These are phyloP conservation scores for Sambucus nigra DNA, from an alignment of 129 eudicot species.

Conservation along the genomic window DNA sequence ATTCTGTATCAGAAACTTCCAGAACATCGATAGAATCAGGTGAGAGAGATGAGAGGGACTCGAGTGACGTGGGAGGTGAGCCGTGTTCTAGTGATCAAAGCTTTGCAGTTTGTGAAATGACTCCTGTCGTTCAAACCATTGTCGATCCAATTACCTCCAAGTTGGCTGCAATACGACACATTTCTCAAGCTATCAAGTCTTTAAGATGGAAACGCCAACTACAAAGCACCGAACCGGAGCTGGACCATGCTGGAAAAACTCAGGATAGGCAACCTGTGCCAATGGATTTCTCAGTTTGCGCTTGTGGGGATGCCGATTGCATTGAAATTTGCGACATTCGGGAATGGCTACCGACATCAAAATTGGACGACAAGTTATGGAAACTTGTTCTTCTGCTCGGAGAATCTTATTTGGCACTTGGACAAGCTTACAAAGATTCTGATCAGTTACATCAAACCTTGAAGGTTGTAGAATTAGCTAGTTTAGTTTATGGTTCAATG, in stretches of 20 bases:
- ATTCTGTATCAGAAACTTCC: constrained; percentile 17
- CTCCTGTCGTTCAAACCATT: constrained; percentile 31
- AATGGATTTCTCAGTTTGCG: constrained; percentile 68
- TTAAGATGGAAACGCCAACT: constrained; percentile 74
- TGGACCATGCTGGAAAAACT: constrained; percentile 16
- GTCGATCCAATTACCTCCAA: constrained; percentile 61
- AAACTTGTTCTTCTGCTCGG: constrained; percentile 93
- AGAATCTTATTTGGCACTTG: constrained; percentile 92
- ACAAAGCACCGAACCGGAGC: constrained; percentile 33
- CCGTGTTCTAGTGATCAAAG: constrained; percentile 24
- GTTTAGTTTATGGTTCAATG: constrained; percentile 91
- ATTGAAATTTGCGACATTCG: constrained; percentile 91
- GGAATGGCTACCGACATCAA: constrained; percentile 91
- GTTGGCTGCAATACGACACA: constrained; percentile 88
- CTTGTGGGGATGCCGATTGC: constrained; percentile 91
- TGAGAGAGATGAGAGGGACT: constrained; percentile 15
- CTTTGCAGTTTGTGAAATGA: constrained; percentile 6
- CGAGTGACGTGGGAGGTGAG: constrained; percentile 11
- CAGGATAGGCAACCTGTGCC: constrained; percentile 21
- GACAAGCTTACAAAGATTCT: constrained; percentile 73
- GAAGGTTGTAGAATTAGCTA: constrained; percentile 72
- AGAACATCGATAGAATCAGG: constrained; percentile 19
- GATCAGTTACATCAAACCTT: constrained; percentile 69
- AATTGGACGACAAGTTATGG: constrained; percentile 90
- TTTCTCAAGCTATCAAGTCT: constrained; percentile 96